Evolutionary conservation across 306 rosid genomes (phyloP).

Genomic region (Pyrus bretschneideri): DNA sequence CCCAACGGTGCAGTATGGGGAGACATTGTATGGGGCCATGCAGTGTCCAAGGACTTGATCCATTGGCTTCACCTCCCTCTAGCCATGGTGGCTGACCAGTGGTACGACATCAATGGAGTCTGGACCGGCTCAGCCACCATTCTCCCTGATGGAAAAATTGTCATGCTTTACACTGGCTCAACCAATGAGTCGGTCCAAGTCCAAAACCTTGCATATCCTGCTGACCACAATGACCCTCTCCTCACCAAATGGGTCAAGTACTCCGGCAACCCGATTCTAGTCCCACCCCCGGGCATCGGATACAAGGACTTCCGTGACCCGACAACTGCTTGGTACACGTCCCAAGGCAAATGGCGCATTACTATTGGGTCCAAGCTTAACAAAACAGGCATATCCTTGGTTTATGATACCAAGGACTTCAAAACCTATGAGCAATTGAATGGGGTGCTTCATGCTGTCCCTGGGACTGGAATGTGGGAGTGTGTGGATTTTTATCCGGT

Average conservation of each 20-base stretch:
- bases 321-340: conserved; percentile 78
- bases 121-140: conserved; percentile 93
- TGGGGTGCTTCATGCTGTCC: conserved; percentile 52
- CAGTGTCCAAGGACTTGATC: conserved; percentile 70
- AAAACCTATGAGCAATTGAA: conserved; percentile 39
- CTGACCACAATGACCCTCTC: conserved; percentile 61
- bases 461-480: conserved; percentile 89
- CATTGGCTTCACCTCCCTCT: conserved; percentile 88
- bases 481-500: conserved; percentile 81
- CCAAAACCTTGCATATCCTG: conserved; percentile 73
- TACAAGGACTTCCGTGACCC: conserved; percentile 80
- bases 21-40: conserved; percentile 85
- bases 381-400: conserved; percentile 58
- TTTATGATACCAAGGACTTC: conserved; percentile 68
- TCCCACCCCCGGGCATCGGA: conserved; percentile 57
- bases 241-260: conserved; percentile 65
- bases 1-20: conserved; percentile 87
- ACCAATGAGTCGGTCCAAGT: conserved; percentile 70
- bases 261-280: conserved; percentile 60
- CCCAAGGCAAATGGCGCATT: conserved; percentile 71
- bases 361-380: conserved; percentile 62
- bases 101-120: conserved; percentile 75
- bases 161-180: conserved; percentile 86
- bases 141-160: conserved; percentile 44
- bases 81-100: conserved; percentile 66